phyloP scores from a whole-genome alignment of 305 asterid species.

The Salvia sclarea region DNA sequence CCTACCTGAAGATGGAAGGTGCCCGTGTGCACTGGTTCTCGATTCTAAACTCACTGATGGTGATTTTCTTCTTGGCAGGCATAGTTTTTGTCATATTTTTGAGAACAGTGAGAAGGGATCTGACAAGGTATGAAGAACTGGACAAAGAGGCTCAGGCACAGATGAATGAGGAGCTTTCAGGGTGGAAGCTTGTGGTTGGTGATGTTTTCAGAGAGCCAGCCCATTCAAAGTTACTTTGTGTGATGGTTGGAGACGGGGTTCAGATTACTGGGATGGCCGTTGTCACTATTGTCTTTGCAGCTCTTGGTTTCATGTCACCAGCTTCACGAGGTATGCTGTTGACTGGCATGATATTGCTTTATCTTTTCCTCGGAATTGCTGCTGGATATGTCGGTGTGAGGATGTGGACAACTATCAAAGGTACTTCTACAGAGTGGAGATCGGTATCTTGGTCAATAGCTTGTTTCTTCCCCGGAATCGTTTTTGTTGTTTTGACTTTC shows the following conservation, averaged over 20 bases:
- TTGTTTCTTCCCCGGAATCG: constrained; percentile 81
- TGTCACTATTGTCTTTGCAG: constrained; percentile 76
- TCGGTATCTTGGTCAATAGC: constrained; percentile 73
- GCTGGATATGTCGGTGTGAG: constrained; percentile 74
- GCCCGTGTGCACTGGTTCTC: constrained; percentile 91
- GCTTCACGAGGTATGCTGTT: constrained; percentile 88
- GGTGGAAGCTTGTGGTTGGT: constrained; percentile 93
- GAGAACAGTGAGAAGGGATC: constrained; percentile 85
- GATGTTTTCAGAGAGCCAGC: constrained; percentile 83
- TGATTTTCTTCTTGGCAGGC: constrained; percentile 82
- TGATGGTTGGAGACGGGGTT: constrained; percentile 82
- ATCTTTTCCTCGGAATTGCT: constrained; percentile 72
- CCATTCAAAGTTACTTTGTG: constrained; percentile 62
- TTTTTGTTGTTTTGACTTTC: constrained; percentile 63
- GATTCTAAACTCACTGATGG: constrained; percentile 77
- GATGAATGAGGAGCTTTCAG: constrained; percentile 90
- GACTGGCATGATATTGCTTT: constrained; percentile 82
- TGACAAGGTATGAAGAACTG: constrained; percentile 79
- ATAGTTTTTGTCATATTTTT: constrained; percentile 77
- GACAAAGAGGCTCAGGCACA: constrained; percentile 92
- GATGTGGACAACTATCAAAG: constrained; percentile 64
- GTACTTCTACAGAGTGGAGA: constrained; percentile 71
- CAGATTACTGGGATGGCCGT: constrained; percentile 79
- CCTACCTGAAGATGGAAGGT: constrained; percentile 85
- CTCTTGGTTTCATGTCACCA: constrained; percentile 88